A percentile compares a stretch with the other conserved stretches of the same genome.
Evolutionary conservation across 148 eudicot genomes (phyloP).

Genomic region (Spergularia marina): DNA sequence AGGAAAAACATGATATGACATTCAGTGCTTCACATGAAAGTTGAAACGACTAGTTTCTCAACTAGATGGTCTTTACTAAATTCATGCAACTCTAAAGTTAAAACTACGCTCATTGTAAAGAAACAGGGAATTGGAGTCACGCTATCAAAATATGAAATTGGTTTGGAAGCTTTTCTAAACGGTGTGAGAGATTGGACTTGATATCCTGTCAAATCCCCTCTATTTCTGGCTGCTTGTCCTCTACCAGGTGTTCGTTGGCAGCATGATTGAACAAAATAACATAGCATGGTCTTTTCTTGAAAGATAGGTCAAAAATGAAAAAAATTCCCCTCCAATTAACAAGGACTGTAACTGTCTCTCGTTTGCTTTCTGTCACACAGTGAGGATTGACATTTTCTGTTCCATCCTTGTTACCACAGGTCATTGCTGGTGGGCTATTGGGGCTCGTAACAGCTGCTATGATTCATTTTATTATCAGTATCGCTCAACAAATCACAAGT

Average conservation of each 20-base stretch:
- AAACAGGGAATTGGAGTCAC: no score
- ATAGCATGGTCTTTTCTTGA: no score
- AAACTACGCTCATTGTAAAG: background rate
- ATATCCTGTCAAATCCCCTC: no score
- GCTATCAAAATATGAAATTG: no score
- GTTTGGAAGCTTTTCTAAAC: no score
- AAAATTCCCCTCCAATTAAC: no score
- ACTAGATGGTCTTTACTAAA: background rate
- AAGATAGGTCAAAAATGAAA: no score
- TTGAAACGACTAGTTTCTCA: background rate
- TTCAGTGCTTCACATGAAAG: background rate
- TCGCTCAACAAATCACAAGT: constrained; percentile 19
- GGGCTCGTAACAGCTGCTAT: constrained; percentile 54
- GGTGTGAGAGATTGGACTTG: no score
- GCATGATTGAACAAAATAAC: no score
- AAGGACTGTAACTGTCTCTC: background rate
- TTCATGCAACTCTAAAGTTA: background rate
- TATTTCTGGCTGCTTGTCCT: no score
- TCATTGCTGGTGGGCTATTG: constrained; percentile 65
- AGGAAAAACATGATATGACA: background rate
- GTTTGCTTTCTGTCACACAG: background rate
- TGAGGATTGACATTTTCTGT: background rate
- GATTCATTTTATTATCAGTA: constrained; percentile 35
- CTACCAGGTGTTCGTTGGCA: no score
- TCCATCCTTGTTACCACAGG: constrained; percentile 40